Percentiles rank a stretch among this genome's conserved stretches.
These are phyloP conservation scores for Lasiosphaeria miniovina DNA, from an alignment of 495 filamentous ascomycete species.

Conservation along the genomic window DNA sequence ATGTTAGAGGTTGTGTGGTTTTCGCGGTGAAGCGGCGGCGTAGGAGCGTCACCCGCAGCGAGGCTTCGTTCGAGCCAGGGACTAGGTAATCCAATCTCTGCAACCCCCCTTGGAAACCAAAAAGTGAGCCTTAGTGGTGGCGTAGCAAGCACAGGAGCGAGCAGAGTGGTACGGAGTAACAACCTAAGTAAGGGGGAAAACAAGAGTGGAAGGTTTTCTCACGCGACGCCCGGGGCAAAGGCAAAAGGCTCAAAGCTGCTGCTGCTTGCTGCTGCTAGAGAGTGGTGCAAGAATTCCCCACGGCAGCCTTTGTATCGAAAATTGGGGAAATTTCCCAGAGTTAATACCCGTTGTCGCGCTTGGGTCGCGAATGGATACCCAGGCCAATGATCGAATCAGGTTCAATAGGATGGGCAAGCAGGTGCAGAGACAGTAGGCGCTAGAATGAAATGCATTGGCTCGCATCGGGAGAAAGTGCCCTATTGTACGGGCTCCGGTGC, in stretches of 20 bases:
- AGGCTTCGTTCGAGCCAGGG: neutral
- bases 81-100: too few species aligned
- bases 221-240: neutral
- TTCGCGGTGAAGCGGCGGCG: constrained; percentile 6
- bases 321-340: constrained; percentile 3
- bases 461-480: neutral
- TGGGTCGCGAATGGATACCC: constrained; percentile 5
- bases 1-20: constrained; percentile 21
- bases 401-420: neutral
- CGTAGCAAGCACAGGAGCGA: too few species aligned
- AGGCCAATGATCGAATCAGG: constrained; percentile 11
- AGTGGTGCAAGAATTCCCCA: constrained; percentile 1
- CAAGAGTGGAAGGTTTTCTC: too few species aligned
- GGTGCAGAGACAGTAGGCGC: constrained; percentile 7
- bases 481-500: neutral
- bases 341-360: constrained; percentile 16
- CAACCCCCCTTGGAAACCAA: too few species aligned
- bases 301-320: constrained; percentile 1
- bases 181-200: too few species aligned
- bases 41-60: neutral
- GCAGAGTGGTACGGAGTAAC: too few species aligned
- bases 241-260: neutral
- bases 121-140: too few species aligned
- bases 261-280: neutral
- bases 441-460: constrained; percentile 13